phyloP scores from a whole-genome alignment of 2,329 filamentous ascomycete species.

The Cladosporium sp. region DNA sequence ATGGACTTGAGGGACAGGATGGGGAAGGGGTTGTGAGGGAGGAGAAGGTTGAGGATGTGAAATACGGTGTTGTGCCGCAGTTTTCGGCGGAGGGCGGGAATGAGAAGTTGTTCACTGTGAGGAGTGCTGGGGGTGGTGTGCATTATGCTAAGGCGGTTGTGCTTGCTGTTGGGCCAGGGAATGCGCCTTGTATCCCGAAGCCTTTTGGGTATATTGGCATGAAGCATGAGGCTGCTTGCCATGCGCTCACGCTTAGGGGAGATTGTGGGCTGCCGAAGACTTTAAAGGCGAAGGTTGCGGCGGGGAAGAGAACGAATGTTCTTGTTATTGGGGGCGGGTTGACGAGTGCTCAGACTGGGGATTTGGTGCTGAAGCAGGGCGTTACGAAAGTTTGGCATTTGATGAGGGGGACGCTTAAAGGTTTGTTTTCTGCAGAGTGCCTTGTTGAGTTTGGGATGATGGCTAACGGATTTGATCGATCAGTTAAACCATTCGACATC shows the following conservation, averaged over 20 bases:
- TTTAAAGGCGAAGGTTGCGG: constrained; percentile 53
- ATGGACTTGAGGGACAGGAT: constrained; percentile 44
- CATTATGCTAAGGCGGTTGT: constrained; percentile 66
- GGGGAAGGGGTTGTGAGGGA: constrained; percentile 59
- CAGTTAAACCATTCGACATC: constrained; percentile 76
- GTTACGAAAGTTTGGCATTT: constrained; percentile 70
- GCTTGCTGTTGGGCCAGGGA: constrained; percentile 70
- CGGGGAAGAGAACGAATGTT: constrained; percentile 58
- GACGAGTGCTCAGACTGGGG: constrained; percentile 72
- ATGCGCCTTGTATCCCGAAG: constrained; percentile 55
- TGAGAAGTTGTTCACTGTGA: constrained; percentile 65
- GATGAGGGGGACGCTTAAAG: constrained; percentile 60
- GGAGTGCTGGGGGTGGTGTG: constrained; percentile 52
- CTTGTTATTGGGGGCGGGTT: constrained; percentile 75
- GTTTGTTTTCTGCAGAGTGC: constrained; percentile 20
- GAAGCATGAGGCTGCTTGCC: constrained; percentile 56
- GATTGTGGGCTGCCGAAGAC: constrained; percentile 10
- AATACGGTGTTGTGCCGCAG: constrained; percentile 54
- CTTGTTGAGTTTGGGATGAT: background rate
- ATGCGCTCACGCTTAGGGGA: constrained; percentile 49
- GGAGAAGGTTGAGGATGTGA: constrained; percentile 62
- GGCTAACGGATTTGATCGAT: background rate
- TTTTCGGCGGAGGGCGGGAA: constrained; percentile 40
- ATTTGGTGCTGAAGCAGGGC: constrained; percentile 65
- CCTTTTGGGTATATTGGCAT: constrained; percentile 31